Percentiles rank a stretch among this genome's conserved stretches.
These are phyloP conservation scores for Ophiocordyceps sinensis DNA, from an alignment of 2,329 filamentous ascomycete species.

Conservation along the genomic window DNA sequence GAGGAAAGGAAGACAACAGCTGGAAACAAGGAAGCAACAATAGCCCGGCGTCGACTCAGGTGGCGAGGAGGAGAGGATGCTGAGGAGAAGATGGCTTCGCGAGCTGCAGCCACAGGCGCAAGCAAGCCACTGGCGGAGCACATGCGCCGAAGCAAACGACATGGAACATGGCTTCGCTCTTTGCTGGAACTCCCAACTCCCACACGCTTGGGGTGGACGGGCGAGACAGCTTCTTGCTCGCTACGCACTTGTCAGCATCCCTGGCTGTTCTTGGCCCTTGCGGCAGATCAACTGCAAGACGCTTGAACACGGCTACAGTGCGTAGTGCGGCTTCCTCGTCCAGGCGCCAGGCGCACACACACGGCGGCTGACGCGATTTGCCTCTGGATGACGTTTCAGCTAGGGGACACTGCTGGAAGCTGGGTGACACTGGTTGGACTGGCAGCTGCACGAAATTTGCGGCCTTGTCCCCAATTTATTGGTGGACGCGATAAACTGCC, in stretches of 20 bases:
- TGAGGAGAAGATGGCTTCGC: neutral
- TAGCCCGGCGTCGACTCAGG: no score
- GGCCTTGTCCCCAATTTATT: no score
- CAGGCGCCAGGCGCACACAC: neutral
- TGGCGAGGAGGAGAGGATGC: neutral
- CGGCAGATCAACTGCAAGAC: neutral
- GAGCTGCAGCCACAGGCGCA: constrained; percentile 1
- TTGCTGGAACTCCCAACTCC: no score
- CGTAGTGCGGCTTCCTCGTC: no score
- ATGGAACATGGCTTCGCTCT: no score
- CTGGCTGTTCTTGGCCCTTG: neutral
- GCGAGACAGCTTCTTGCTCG: no score
- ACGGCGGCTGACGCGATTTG: neutral
- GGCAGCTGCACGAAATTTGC: no score
- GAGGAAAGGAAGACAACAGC: no score
- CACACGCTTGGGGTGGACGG: no score
- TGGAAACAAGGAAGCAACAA: no score
- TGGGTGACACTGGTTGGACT: neutral
- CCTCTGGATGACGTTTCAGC: neutral
- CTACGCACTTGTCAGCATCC: neutral
- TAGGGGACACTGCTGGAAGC: neutral
- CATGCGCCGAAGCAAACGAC: neutral
- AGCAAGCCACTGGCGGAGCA: constrained; percentile 1
- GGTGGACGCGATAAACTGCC: no score
- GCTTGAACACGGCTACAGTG: neutral